A percentile compares a stretch with the other conserved stretches of the same genome.
These are phyloP conservation scores for Microglena sp. DNA, from an alignment of 139 green algal genomes.

Conservation along the genomic window DNA sequence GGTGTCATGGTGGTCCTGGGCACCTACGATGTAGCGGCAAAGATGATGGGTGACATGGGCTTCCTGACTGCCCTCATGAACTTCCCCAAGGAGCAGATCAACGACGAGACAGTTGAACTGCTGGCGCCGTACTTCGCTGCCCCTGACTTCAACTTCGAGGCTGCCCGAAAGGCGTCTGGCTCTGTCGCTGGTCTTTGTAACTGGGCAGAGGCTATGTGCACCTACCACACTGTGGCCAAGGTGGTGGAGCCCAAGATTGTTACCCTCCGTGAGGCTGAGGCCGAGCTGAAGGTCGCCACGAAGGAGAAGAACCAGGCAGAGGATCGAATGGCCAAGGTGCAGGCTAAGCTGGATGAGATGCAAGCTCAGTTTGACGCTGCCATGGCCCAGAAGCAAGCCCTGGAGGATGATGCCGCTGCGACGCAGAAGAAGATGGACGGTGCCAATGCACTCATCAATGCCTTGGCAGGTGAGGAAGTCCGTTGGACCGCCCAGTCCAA, in stretches of 20 bases:
- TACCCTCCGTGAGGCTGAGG: slow-evolving; percentile 68
- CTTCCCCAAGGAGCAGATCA: slow-evolving; percentile 93
- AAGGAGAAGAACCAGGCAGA: slow-evolving; percentile 86
- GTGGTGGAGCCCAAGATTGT: slow-evolving; percentile 93
- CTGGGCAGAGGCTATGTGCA: slow-evolving; percentile 89
- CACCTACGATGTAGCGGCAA: slow-evolving; percentile 73
- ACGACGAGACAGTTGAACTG: slow-evolving; percentile 81
- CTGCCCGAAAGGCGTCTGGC: slow-evolving; percentile 74
- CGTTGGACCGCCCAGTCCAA: slow-evolving; percentile 82
- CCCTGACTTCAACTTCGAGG: slow-evolving; percentile 87
- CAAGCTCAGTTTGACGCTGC: slow-evolving; percentile 85
- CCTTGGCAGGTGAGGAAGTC: slow-evolving; percentile 83
- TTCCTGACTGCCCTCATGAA: slow-evolving; percentile 82
- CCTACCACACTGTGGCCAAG: slow-evolving; percentile 83
- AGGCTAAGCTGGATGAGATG: slow-evolving; percentile 85
- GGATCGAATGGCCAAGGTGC: slow-evolving; percentile 77
- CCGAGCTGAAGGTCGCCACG: slow-evolving; percentile 62
- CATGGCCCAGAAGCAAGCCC: slow-evolving; percentile 80
- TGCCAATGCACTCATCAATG: slow-evolving; percentile 77
- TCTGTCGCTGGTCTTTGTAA: slow-evolving; percentile 88
- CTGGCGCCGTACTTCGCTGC: slow-evolving; percentile 80
- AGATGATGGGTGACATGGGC: slow-evolving; percentile 89
- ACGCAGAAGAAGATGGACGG: slow-evolving; percentile 86
- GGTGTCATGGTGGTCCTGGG: slow-evolving; percentile 64
- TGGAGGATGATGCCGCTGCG: slow-evolving; percentile 79